Evolutionary conservation across 2,329 filamentous ascomycete species (phyloP).

Genomic region (Aspergillus thermomutatus): DNA sequence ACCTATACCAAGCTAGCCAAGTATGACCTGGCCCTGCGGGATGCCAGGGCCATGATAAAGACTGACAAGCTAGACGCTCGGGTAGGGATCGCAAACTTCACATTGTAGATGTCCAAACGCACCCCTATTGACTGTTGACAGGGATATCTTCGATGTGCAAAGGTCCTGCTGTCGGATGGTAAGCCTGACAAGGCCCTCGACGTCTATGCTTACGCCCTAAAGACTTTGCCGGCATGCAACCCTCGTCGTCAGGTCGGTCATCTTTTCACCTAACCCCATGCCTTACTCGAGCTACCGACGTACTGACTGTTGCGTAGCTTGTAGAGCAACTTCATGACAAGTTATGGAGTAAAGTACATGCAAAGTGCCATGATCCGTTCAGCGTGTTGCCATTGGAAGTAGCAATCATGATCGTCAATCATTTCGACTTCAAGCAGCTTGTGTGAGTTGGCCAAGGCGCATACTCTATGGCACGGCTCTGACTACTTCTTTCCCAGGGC

Average conservation of each 20-base stretch:
- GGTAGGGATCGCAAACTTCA: slow-evolving; percentile 26
- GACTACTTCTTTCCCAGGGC: slow-evolving; percentile 27
- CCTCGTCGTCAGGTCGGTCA: slow-evolving; percentile 27
- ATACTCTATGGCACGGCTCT: not conserved
- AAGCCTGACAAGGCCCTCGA: slow-evolving; percentile 53
- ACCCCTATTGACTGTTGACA: slow-evolving; percentile 16
- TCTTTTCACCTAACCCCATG: slow-evolving; percentile 1
- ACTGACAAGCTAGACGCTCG: slow-evolving; percentile 49
- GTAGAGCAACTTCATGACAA: slow-evolving; percentile 48
- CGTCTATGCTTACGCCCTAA: slow-evolving; percentile 58
- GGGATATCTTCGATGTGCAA: slow-evolving; percentile 57
- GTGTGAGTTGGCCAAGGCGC: slow-evolving; percentile 33
- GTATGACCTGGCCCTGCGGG: slow-evolving; percentile 50
- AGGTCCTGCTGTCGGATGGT: slow-evolving; percentile 43
- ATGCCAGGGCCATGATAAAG: slow-evolving; percentile 57
- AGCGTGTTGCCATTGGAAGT: slow-evolving; percentile 54
- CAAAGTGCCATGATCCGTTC: slow-evolving; percentile 47
- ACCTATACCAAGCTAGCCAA: slow-evolving; percentile 53
- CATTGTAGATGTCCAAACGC: not conserved
- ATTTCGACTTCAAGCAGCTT: slow-evolving; percentile 51
- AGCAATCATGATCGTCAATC: slow-evolving; percentile 48
- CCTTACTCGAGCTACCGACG: not conserved
- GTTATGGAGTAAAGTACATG: slow-evolving; percentile 31
- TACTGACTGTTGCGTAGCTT: slow-evolving; percentile 27
- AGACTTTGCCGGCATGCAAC: slow-evolving; percentile 45